Conservation (phyloP, 192 early-diverging fungal species). For the Diversispora eburnea region DNA sequence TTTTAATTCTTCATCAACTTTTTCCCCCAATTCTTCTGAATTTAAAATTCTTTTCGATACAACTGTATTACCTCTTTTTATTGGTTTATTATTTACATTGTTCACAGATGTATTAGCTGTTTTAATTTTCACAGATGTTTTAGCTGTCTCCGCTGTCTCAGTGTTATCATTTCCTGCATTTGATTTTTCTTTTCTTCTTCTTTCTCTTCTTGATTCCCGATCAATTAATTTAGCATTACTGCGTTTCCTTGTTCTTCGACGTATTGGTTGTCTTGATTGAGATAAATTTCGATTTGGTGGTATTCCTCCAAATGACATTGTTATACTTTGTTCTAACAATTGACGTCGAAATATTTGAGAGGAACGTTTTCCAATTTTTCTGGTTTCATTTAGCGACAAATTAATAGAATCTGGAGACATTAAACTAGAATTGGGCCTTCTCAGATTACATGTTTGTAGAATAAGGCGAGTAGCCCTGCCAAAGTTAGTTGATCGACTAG, state of each 20-base stretch:
- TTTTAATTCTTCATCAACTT: background rate
- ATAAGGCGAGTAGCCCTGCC: background rate
- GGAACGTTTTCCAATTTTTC: background rate
- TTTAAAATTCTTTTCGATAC: background rate
- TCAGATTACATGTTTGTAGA: slow-evolving; percentile 2
- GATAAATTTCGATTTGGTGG: background rate
- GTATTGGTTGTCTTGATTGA: background rate
- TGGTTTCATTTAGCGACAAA: background rate
- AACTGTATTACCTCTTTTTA: background rate
- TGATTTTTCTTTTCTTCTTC: slow-evolving; percentile 13
- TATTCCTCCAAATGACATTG: background rate
- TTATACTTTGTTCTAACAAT: slow-evolving; percentile 18
- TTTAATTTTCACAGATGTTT: background rate
- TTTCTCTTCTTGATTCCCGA: slow-evolving; percentile 26
- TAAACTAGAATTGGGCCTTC: background rate
- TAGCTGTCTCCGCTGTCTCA: background rate
- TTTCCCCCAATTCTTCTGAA: background rate
- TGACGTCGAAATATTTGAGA: slow-evolving; percentile 16
- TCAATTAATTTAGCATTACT: slow-evolving; percentile 22
- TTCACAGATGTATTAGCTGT: background rate
- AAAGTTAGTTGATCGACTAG: background rate
- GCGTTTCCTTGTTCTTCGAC: slow-evolving; percentile 17
- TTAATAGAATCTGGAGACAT: background rate
- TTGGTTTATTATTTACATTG: too few species aligned
- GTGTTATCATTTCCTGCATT: background rate